Percentiles rank a stretch among this genome's conserved stretches.
Conservation (phyloP, 495 filamentous ascomycete genomes). For the Hypoxylon perforatum region DNA sequence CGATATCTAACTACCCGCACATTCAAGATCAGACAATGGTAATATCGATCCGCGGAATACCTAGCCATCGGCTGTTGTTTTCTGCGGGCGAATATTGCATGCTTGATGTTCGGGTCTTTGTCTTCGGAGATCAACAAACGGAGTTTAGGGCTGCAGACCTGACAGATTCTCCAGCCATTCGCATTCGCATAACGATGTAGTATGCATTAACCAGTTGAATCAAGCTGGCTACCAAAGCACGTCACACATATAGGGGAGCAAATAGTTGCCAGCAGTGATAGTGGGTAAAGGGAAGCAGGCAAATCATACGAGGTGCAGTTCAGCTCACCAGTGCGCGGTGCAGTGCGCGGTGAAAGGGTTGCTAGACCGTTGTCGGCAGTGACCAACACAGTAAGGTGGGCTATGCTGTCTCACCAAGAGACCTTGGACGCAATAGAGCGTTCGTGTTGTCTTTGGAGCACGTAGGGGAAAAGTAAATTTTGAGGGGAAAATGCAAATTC, state of each 20-base stretch:
- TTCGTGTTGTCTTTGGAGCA: too few relatives aligned
- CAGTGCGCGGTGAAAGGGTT: too few relatives aligned
- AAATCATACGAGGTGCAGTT: too few relatives aligned
- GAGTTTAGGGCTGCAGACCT: constrained; percentile 39
- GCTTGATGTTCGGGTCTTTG: constrained; percentile 27
- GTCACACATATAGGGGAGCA: constrained; percentile 18
- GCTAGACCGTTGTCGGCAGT: too few relatives aligned
- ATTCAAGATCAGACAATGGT: constrained; percentile 27
- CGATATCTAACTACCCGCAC: not conserved
- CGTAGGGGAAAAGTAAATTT: too few relatives aligned
- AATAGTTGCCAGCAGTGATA: not conserved
- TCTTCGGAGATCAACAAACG: constrained; percentile 41
- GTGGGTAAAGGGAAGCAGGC: not conserved
- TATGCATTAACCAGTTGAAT: constrained; percentile 6
- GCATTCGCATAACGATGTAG: not conserved
- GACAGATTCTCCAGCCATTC: constrained; percentile 24
- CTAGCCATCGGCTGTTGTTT: constrained; percentile 15
- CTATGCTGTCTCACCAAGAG: too few relatives aligned
- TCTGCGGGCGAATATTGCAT: constrained; percentile 19
- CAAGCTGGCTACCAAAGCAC: constrained; percentile 17
- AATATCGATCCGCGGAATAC: constrained; percentile 34
- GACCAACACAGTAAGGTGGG: too few relatives aligned
- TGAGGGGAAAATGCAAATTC: too few relatives aligned
- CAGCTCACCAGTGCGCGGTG: too few relatives aligned
- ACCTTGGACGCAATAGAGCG: too few relatives aligned